These are phyloP conservation scores for Monosporozyma unispora DNA, from an alignment of 805 yeast genomes.

Conservation along the genomic window DNA sequence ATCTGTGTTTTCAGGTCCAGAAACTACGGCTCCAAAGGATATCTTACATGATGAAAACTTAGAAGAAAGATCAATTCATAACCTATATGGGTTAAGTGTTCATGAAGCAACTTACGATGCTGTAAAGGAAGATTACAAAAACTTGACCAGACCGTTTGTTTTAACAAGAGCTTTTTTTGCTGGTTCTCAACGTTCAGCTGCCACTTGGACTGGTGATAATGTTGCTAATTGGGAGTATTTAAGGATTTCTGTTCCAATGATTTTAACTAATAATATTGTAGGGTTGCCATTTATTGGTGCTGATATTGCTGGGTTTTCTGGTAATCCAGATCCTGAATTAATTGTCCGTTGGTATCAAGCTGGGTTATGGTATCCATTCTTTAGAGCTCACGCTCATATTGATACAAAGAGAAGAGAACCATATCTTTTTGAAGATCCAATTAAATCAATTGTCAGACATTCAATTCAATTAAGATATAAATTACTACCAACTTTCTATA, in stretches of 20 bases:
- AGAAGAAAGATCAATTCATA: constrained; percentile 91
- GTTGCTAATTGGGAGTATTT: constrained; percentile 88
- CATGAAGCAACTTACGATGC: constrained; percentile 76
- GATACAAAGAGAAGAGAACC: constrained; percentile 93
- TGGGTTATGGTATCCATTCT: constrained; percentile 93
- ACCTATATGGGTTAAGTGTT: constrained; percentile 68
- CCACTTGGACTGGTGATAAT: constrained; percentile 98
- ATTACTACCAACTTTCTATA: constrained; percentile 71
- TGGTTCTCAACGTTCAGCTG: constrained; percentile 86
- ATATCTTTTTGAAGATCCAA: constrained; percentile 72
- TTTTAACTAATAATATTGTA: constrained; percentile 66
- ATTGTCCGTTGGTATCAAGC: constrained; percentile 91
- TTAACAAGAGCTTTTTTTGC: constrained; percentile 81
- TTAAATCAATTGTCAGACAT: constrained; percentile 53
- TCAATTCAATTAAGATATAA: constrained; percentile 67
- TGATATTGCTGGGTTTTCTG: constrained; percentile 95
- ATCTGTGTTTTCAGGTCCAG: constrained; percentile 90
- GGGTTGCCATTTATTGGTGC: constrained; percentile 94
- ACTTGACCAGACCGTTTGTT: constrained; percentile 66
- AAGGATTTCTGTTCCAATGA: constrained; percentile 75
- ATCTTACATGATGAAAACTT: constrained; percentile 64
- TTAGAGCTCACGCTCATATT: constrained; percentile 93
- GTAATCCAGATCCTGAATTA: constrained; percentile 75
- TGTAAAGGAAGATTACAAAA: constrained; percentile 40
- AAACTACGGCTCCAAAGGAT: constrained; percentile 82